Evolutionary conservation across 2,329 filamentous ascomycete genomes (phyloP), one percentile per base, ranked within the genome.

Genomic region (Sporothrix luriei): DNA sequence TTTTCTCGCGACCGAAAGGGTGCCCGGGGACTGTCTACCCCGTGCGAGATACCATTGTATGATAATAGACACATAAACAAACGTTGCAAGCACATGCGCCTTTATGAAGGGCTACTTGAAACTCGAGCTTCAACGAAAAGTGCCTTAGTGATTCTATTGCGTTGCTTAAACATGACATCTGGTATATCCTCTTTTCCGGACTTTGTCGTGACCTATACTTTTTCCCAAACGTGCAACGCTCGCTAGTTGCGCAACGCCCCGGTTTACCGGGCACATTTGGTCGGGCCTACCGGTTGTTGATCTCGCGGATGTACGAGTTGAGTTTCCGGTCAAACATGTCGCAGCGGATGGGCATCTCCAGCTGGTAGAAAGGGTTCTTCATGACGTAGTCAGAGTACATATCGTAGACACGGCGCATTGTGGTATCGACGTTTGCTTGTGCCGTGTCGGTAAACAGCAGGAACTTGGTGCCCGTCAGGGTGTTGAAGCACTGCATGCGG

Each of bases 281-380:
- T n/a, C 62, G 19, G 26, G 26, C 21, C 72, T 79, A 82, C 78
- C 84, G 86, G 76, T 83, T 88, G 76, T 90, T 90, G 75, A 89
- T 85, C 77, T 88, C 87, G 77, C 92, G 88, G 76, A 97, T 88
- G 80, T 94, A 97, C 49, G 89, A 91, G 74, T 87, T 86, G 73
- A 97, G 79, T 79, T 92, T 92, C 75, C 94, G 85, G 79, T 99
- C 95, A 82, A 97, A 99, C 75, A 93, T 91, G 77, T 98, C 95
- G 80, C 95, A 97, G 72, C 95, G 86, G 68, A 99, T 88, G 7
- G 95, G 95, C 94, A 98, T 99, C 82, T 99, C 95, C 70, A 97
- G 84, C 77, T 95, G 94, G 81, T 98, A 98, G 78, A 99, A 99
- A 0, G 95, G 95, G 79, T 99, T 99, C 85, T 98, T 99, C 93